These are phyloP conservation scores for Morella rubra DNA, from an alignment of 306 rosid genomes.

Conservation along the genomic window DNA sequence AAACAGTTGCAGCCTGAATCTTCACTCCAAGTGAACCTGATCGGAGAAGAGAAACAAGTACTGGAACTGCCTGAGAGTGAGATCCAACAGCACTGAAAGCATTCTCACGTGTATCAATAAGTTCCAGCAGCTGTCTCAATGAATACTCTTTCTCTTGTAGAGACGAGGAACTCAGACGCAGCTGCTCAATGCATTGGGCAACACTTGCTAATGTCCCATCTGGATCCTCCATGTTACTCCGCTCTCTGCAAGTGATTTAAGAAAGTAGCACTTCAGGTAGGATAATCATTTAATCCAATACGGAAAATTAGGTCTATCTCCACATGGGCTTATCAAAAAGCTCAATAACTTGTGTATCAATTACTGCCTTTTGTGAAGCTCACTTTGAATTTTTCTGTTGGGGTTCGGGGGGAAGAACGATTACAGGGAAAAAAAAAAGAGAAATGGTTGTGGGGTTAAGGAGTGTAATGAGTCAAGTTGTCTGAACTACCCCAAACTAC, in stretches of 20 bases:
- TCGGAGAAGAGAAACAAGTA: conserved; percentile 98
- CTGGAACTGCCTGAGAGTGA: conserved; percentile 99
- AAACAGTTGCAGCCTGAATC: conserved; percentile 93
- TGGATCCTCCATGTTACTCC: conserved; percentile 93
- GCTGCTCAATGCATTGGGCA: conserved; percentile 98
- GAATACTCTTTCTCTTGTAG: conserved; percentile 85
- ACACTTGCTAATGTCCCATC: conserved; percentile 99
- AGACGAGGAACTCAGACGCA: conserved; percentile 84
- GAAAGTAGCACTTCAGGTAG: conserved; percentile 18
- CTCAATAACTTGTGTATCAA: conserved; percentile 4
- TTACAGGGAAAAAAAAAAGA: background rate
- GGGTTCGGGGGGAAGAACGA: background rate
- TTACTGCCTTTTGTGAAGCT: background rate
- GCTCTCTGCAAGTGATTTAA: conserved; percentile 68
- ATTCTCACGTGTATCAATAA: conserved; percentile 87
- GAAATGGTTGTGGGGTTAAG: background rate
- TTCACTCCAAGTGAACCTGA: conserved; percentile 88
- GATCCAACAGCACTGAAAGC: conserved; percentile 99
- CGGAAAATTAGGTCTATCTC: background rate
- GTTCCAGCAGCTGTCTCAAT: conserved; percentile 78
- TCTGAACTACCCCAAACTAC: background rate
- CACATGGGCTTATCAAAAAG: background rate
- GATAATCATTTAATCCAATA: conserved; percentile 7
- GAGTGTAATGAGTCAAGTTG: background rate
- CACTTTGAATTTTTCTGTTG: background rate